Conservation (phyloP, 148 eudicot genomes). For the Suaeda aralocaspica region DNA sequence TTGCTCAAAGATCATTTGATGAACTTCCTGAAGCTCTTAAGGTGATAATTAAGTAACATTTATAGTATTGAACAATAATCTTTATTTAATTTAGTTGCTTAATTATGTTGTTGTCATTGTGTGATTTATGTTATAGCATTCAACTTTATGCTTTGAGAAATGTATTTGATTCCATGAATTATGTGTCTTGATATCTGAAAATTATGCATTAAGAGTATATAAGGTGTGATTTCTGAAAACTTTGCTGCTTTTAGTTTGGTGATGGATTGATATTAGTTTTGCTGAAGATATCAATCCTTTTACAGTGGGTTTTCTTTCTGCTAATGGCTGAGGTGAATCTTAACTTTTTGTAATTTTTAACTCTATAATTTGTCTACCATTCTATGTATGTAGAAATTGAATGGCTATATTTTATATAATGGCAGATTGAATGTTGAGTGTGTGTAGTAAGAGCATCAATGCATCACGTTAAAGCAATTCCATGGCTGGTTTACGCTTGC, state of each 20-base stretch:
- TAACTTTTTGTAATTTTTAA: background rate
- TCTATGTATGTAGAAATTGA: no score
- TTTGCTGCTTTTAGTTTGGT: background rate
- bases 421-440: background rate
- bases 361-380: no score
- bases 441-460: no score
- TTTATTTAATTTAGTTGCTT: no score
- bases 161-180: no score
- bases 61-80: background rate
- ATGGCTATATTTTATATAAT: background rate
- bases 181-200: no score
- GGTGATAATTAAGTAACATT: conserved; percentile 34
- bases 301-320: background rate
- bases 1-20: conserved; percentile 36
- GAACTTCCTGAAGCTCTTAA: conserved; percentile 86
- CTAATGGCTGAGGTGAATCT: background rate
- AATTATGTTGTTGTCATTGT: no score
- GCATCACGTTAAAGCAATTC: background rate
- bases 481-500: background rate
- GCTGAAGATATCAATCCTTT: background rate
- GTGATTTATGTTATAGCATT: no score
- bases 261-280: background rate
- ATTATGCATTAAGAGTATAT: no score
- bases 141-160: no score
- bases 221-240: background rate